Conservation (phyloP, 306 rosid genomes). For the Styphnolobium japonicum region DNA sequence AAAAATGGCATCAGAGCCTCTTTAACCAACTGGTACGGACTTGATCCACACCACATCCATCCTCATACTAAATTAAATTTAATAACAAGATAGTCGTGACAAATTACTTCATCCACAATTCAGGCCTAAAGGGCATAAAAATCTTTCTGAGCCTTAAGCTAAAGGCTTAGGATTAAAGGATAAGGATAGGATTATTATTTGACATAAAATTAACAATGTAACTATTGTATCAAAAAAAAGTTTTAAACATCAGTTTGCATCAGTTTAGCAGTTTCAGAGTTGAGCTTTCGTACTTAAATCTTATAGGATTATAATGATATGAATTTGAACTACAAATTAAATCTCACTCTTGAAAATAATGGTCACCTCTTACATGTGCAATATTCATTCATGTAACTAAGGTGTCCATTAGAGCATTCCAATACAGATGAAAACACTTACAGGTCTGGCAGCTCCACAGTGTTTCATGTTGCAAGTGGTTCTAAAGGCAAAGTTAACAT, state of each 20-base stretch:
- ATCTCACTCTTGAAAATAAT: neutral
- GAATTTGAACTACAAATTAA: neutral
- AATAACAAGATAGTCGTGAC: no score
- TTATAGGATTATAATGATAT: neutral
- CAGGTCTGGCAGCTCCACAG: conserved; percentile 53
- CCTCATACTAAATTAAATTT: neutral
- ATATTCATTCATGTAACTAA: neutral
- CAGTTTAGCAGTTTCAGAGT: neutral
- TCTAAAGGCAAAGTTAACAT: conserved; percentile 61
- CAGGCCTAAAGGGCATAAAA: no score
- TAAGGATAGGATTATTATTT: neutral
- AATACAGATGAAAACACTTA: conserved; percentile 29
- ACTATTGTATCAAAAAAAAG: neutral
- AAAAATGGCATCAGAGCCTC: neutral
- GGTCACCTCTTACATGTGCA: neutral
- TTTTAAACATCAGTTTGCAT: neutral
- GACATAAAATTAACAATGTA: neutral
- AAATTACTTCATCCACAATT: no score
- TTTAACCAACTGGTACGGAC: neutral
- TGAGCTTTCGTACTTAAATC: neutral
- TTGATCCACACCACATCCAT: neutral
- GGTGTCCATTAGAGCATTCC: neutral
- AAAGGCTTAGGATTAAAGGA: neutral
- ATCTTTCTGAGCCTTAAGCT: neutral
- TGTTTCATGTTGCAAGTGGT: conserved; percentile 54